Conservation (phyloP, 257 asterid species). For the Salvia rosmarinus region DNA sequence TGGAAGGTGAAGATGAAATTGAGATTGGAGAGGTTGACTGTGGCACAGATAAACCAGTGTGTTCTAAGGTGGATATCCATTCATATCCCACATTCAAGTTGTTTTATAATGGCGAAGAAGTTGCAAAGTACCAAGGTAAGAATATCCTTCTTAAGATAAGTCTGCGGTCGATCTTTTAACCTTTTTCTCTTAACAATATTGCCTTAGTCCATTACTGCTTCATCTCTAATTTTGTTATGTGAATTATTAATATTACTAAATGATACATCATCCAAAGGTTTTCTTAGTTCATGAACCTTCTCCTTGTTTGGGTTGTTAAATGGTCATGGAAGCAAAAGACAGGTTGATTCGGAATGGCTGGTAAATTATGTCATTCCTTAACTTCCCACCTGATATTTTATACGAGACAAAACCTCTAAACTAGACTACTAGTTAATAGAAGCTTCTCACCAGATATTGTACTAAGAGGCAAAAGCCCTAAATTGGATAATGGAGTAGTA, state of each 20-base stretch:
- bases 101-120: conserved; percentile 93
- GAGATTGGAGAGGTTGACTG: conserved; percentile 98
- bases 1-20: conserved; percentile 96
- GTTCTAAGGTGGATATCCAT: conserved; percentile 87
- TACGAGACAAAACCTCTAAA: neutral
- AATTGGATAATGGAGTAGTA: neutral
- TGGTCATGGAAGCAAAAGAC: conserved; percentile 2
- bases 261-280: conserved; percentile 3
- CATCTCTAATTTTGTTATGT: neutral
- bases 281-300: conserved; percentile 17
- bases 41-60: conserved; percentile 69
- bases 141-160: conserved; percentile 2
- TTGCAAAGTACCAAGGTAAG: conserved; percentile 81
- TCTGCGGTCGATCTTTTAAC: neutral
- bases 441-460: conserved; percentile 6
- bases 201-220: conserved; percentile 5
- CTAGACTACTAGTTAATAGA: neutral
- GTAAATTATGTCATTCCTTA: neutral
- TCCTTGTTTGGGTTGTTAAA: conserved; percentile 24
- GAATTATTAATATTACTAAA: neutral
- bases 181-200: conserved; percentile 23
- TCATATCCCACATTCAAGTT: conserved; percentile 97
- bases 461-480: neutral
- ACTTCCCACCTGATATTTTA: neutral
- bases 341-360: conserved; percentile 17